phyloP scores from a whole-genome alignment of 2,329 filamentous ascomycete species.

The Chaetomiaceae sp. region DNA sequence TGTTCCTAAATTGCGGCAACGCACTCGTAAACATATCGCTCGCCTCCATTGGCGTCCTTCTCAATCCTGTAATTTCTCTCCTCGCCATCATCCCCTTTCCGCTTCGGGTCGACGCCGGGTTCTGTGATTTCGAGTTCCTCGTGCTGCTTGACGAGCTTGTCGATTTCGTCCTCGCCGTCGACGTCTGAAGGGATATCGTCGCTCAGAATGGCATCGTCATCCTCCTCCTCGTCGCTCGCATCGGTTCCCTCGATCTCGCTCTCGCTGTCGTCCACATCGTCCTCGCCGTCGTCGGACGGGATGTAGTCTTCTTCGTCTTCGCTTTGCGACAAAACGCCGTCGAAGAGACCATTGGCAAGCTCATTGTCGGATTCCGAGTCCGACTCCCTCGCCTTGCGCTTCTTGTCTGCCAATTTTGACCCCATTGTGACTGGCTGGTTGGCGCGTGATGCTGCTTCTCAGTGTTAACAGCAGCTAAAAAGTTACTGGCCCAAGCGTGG shows the following conservation, averaged over 20 bases:
- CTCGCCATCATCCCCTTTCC: slow-evolving; percentile 30
- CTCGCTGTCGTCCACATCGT: slow-evolving; percentile 41
- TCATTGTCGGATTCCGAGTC: slow-evolving; percentile 58
- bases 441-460: slow-evolving; percentile 9
- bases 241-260: slow-evolving; percentile 27
- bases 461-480: background rate
- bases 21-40: slow-evolving; percentile 77
- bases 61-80: slow-evolving; percentile 52
- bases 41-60: slow-evolving; percentile 83
- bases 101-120: slow-evolving; percentile 31
- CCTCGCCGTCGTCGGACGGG: slow-evolving; percentile 40
- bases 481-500: slow-evolving; percentile 16
- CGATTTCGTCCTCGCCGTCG: slow-evolving; percentile 34
- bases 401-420: slow-evolving; percentile 44
- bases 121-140: slow-evolving; percentile 29
- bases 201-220: slow-evolving; percentile 36
- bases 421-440: slow-evolving; percentile 33
- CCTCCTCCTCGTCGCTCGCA: slow-evolving; percentile 37
- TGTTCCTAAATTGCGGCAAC: too few relatives aligned
- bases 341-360: slow-evolving; percentile 49
- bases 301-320: slow-evolving; percentile 55
- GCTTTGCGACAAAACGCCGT: slow-evolving; percentile 52
- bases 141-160: slow-evolving; percentile 31
- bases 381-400: slow-evolving; percentile 59
- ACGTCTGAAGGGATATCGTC: slow-evolving; percentile 40